Conservation (phyloP, 208 protist genomes). For the Leishmania turanica region DNA sequence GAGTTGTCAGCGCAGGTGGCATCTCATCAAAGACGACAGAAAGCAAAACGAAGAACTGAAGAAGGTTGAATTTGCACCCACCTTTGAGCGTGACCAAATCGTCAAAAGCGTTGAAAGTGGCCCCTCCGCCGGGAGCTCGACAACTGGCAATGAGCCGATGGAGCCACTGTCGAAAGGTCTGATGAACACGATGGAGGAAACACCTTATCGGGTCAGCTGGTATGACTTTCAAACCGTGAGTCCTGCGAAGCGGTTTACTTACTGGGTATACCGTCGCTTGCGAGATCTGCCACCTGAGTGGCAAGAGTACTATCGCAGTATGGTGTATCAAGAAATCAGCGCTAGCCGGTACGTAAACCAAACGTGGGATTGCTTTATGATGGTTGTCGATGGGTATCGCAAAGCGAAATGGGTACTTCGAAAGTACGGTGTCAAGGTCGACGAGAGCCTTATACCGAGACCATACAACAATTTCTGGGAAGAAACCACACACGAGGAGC, state of each 20-base stretch:
- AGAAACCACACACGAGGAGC: constrained; percentile 88
- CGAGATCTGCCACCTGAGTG: constrained; percentile 82
- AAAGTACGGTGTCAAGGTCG: constrained; percentile 75
- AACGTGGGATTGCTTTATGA: constrained; percentile 92
- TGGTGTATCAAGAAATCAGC: constrained; percentile 84
- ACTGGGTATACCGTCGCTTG: constrained; percentile 82
- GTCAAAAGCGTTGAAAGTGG: background rate
- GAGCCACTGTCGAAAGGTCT: constrained; percentile 69
- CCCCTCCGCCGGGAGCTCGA: background rate
- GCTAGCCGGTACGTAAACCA: constrained; percentile 84
- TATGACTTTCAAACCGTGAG: constrained; percentile 69
- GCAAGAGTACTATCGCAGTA: constrained; percentile 86
- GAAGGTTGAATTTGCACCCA: constrained; percentile 25
- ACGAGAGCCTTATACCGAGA: constrained; percentile 78
- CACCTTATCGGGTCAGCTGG: constrained; percentile 80
- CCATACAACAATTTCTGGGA: constrained; percentile 94
- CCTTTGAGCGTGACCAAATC: constrained; percentile 21
- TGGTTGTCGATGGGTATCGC: constrained; percentile 88
- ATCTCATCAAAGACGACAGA: constrained; percentile 26
- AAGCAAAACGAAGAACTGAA: constrained; percentile 25
- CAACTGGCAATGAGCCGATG: background rate
- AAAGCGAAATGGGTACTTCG: constrained; percentile 88
- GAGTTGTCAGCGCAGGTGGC: background rate
- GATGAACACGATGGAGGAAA: constrained; percentile 51
- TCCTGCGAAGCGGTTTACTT: constrained; percentile 81